Base-by-base conservation (phyloP, 345 rosid genomes). In the Eucalyptus marginata region DNA sequence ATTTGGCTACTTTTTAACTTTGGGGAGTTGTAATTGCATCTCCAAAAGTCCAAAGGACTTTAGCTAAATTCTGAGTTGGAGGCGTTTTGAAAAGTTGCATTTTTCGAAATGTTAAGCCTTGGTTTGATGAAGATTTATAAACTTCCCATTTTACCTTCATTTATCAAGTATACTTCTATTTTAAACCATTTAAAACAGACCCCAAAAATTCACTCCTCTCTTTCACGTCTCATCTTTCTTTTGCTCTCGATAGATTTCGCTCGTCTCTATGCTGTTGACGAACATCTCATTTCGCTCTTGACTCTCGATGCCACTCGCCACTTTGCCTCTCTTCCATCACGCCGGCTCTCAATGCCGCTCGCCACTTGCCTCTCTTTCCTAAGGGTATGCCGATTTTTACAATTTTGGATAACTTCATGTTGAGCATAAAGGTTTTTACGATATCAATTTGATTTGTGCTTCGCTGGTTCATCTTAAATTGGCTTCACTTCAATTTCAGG, bases 41-140 rank as follows among this genome's bases (percentile, higher is more conserved):
- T 29, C 8, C 5, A 62, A 62, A 13, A 62, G 33, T 62, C 68
- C 17, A 29, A 62, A 29, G 4, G 33, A 62, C 15, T 62, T 62
- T 62, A 0, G 3, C 31, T 27, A 27, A 13, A 62, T 62, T 29
- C 0, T 3, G 1, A 29, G 33, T 29, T 29, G 5, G 17, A 62
- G 16, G 33, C 4, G 7, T 13, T 3, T 29, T 62, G 33, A 6
- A 29, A 62, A 62, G n/a, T 62, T 62, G 68, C 33, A 13, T 62
- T 62, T 62, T 62, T 29, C 5, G 0, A 2, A 52, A 52, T 52
- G 58, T 8, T 13, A 13, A 62, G 15, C 15, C 33, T 62, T 6
- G 33, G 17, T 62, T 62, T 6, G n/a, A 29, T 29, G 33, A 62
- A 62, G n/a, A 62, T 62, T 62, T 62, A 3, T 12, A 29, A 13